Conservation (phyloP, 228 moss, liverwort and hornwort genomes). For the Sphagnum magellanicum region DNA sequence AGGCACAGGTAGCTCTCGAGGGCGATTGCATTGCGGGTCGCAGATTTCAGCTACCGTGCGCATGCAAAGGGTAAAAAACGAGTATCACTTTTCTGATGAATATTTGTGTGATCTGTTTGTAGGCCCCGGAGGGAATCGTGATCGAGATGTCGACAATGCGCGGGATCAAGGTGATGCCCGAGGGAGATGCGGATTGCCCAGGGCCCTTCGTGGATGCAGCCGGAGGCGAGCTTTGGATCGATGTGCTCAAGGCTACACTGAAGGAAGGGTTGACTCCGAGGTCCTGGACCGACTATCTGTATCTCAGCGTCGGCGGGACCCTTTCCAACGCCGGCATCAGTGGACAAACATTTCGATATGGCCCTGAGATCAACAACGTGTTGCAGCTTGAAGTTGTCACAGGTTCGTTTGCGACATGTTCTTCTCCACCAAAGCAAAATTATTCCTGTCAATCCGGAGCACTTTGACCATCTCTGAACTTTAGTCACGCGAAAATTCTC, state of each 20-base stretch:
- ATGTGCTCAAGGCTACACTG: constrained; percentile 38
- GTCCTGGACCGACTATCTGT: constrained; percentile 63
- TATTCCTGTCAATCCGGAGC: neutral
- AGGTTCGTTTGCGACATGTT: constrained; percentile 12
- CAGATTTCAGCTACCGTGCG: no score
- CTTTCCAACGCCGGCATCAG: constrained; percentile 68
- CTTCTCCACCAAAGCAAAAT: neutral
- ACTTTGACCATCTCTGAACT: neutral
- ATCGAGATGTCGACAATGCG: constrained; percentile 41
- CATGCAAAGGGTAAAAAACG: neutral
- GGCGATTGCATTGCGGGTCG: no score
- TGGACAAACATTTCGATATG: constrained; percentile 56
- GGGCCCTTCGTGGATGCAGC: constrained; percentile 44
- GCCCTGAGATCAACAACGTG: constrained; percentile 72
- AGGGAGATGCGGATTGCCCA: constrained; percentile 14
- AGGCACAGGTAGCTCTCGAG: constrained; percentile 30
- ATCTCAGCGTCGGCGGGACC: constrained; percentile 61
- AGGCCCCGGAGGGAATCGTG: constrained; percentile 51
- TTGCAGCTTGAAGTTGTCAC: constrained; percentile 64
- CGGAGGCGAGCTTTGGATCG: constrained; percentile 62
- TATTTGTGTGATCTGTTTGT: neutral
- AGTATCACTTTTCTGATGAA: neutral
- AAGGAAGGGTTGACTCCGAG: constrained; percentile 38
- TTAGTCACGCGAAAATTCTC: neutral
- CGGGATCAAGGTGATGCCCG: constrained; percentile 34